Evolutionary conservation across 345 rosid genomes (phyloP).

Genomic region (Camelina sativa): DNA sequence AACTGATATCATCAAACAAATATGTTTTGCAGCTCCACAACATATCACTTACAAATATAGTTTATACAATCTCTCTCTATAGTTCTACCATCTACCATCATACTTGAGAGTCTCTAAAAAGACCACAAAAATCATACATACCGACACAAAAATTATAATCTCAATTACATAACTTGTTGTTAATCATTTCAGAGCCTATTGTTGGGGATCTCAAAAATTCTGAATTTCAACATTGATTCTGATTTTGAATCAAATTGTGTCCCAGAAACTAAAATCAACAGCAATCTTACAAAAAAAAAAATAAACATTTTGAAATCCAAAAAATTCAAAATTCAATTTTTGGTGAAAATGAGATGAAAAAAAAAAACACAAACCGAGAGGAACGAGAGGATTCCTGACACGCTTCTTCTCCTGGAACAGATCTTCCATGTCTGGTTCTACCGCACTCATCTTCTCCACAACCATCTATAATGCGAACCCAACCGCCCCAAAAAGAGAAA

Average conservation of each 20-base stretch:
- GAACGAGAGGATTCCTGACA: constrained; percentile 72
- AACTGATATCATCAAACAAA: background rate
- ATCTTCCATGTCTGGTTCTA: constrained; percentile 63
- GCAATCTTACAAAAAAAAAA: constrained; percentile 2
- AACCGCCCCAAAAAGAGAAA: background rate
- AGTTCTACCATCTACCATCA: constrained; percentile 4
- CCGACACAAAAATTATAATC: constrained; percentile 1
- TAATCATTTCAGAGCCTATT: background rate
- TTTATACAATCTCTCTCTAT: constrained; percentile 3
- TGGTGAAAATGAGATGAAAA: background rate
- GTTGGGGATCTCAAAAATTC: background rate
- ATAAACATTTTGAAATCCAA: background rate
- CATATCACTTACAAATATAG: background rate
- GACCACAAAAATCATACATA: background rate
- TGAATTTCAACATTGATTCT: background rate
- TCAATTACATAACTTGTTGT: constrained; percentile 6
- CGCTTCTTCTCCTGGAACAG: constrained; percentile 66
- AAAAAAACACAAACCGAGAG: constrained; percentile 56
- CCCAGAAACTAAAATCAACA: background rate
- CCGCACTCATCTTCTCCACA: constrained; percentile 46
- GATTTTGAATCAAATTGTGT: constrained; percentile 3
- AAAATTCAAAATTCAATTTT: background rate
- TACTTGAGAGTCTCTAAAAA: constrained; percentile 1
- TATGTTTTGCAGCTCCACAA: constrained; percentile 2
- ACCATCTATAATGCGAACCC: background rate